A percentile compares a stretch with the other conserved stretches of the same genome.
Conservation (phyloP, 116 monocot species). For the Zostera marina region DNA sequence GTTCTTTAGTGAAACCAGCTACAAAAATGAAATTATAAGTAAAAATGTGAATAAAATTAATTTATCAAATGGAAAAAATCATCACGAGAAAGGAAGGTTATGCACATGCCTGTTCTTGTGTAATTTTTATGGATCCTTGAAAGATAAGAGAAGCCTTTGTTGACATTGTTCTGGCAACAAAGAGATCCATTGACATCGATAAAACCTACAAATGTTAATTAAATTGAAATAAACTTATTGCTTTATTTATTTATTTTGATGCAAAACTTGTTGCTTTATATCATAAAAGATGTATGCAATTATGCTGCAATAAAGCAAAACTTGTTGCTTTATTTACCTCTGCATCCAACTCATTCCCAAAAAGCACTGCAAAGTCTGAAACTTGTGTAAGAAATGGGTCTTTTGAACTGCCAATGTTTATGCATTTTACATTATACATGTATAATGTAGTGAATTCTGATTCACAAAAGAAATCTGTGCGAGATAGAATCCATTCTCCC, state of each 20-base stretch:
- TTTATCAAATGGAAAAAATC: not conserved
- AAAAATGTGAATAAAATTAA: not conserved
- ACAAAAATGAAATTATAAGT: slow-evolving; percentile 9
- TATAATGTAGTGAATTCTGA: slow-evolving; percentile 26
- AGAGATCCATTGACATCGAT: slow-evolving; percentile 95
- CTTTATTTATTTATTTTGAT: too few species aligned
- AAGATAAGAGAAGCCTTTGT: slow-evolving; percentile 84
- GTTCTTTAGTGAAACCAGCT: slow-evolving; percentile 70
- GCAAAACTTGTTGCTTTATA: not conserved
- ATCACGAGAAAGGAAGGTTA: not conserved
- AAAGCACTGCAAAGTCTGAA: slow-evolving; percentile 78
- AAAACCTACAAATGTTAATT: slow-evolving; percentile 42
- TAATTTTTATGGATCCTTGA: slow-evolving; percentile 50
- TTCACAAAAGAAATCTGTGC: slow-evolving; percentile 21
- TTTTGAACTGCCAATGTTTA: slow-evolving; percentile 59
- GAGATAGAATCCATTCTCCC: slow-evolving; percentile 93
- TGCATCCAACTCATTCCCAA: slow-evolving; percentile 87
- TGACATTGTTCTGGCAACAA: slow-evolving; percentile 92
- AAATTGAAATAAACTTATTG: not conserved
- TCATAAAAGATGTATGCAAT: not conserved
- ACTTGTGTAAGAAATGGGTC: slow-evolving; percentile 69
- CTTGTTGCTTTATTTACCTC: too few species aligned
- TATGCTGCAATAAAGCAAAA: not conserved
- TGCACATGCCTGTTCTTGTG: slow-evolving; percentile 33
- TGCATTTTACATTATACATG: slow-evolving; percentile 68